Evolutionary conservation across 495 filamentous ascomycete species (phyloP).

Genomic region (Talaromyces proteolyticus): DNA sequence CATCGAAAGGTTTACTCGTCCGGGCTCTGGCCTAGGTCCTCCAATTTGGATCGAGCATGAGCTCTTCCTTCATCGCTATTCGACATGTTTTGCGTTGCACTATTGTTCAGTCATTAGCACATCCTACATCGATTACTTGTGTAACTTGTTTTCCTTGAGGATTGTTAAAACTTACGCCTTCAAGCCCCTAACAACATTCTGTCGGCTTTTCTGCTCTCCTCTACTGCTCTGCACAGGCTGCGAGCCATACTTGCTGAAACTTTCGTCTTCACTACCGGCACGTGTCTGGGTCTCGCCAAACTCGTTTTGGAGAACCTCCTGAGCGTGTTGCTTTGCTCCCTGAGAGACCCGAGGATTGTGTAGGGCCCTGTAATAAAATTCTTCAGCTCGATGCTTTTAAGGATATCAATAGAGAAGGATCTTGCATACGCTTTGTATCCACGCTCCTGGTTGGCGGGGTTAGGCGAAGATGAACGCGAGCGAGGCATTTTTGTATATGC

Average conservation of each 20-base stretch:
- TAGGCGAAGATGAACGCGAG: background rate
- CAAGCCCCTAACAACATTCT: conserved; percentile 12
- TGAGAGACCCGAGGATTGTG: conserved; percentile 4
- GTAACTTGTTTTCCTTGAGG: background rate
- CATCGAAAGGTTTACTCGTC: conserved; percentile 2
- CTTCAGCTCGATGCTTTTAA: background rate
- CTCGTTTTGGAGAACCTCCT: conserved; percentile 8
- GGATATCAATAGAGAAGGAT: background rate
- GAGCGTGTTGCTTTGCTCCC: conserved; percentile 5
- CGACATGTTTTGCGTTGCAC: conserved; percentile 4
- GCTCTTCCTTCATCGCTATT: conserved; percentile 4
- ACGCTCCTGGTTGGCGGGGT: conserved; percentile 11
- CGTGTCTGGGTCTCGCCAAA: background rate
- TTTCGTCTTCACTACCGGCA: background rate
- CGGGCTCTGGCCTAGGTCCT: conserved; percentile 4
- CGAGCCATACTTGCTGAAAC: background rate
- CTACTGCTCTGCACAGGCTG: conserved; percentile 1
- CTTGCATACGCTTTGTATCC: conserved; percentile 15
- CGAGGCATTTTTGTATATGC: conserved; percentile 1
- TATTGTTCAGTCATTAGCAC: background rate
- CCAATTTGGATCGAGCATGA: conserved; percentile 3
- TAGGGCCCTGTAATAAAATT: background rate
- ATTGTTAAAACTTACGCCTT: conserved; percentile 11
- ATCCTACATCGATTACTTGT: background rate
- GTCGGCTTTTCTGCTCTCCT: conserved; percentile 8